phyloP scores from a whole-genome alignment of 108 stramenopile genomes.

The Chaetoceros muelleri region DNA sequence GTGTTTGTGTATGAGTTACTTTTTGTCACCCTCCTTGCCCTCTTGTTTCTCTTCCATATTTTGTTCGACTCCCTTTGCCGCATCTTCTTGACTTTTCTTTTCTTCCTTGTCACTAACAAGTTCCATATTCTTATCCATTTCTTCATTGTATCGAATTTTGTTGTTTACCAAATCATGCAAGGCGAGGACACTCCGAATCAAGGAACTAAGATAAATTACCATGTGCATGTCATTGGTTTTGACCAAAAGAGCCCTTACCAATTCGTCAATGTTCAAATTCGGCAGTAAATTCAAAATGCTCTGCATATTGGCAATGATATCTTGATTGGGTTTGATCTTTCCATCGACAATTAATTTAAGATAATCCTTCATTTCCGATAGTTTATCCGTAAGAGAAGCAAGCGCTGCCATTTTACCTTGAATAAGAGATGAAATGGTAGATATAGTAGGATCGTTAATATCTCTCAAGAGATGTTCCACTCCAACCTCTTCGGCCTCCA shows the following conservation, averaged over 20 bases:
- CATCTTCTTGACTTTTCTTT: too few relatives aligned
- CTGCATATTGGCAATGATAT: slow-evolving; percentile 91
- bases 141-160: slow-evolving; percentile 78
- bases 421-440: slow-evolving; percentile 85
- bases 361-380: slow-evolving; percentile 92
- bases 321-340: slow-evolving; percentile 55
- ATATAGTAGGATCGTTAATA: slow-evolving; percentile 98
- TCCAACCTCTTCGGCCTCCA: slow-evolving; percentile 97
- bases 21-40: too few relatives aligned
- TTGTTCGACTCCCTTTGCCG: too few relatives aligned
- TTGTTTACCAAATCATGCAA: slow-evolving; percentile 95
- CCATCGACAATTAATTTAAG: slow-evolving; percentile 67
- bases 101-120: too few relatives aligned
- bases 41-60: too few relatives aligned
- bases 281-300: slow-evolving; percentile 94
- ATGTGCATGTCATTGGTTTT: slow-evolving; percentile 99
- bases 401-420: slow-evolving; percentile 92
- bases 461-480: slow-evolving; percentile 98
- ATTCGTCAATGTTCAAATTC: slow-evolving; percentile 91
- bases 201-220: slow-evolving; percentile 75
- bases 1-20: too few relatives aligned
- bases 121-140: too few relatives aligned
- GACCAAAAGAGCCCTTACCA: slow-evolving; percentile 82
- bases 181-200: slow-evolving; percentile 92
- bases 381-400: slow-evolving; percentile 71